Evolutionary conservation across 2,329 filamentous ascomycete species (phyloP).

Genomic region (Penicillium psychrosexuale): DNA sequence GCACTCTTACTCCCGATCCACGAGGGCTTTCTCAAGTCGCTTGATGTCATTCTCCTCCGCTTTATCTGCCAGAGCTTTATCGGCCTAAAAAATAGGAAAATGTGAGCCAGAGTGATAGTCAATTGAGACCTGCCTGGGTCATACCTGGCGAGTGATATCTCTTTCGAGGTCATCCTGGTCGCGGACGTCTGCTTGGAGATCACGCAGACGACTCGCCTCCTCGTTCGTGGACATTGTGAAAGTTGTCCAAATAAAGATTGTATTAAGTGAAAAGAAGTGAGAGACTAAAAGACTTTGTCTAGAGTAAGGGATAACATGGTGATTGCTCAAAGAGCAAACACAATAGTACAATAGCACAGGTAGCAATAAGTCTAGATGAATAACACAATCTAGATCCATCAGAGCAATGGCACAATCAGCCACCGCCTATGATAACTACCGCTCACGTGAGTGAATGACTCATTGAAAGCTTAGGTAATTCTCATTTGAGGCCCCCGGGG

Average conservation of each 20-base stretch:
- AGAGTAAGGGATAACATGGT: not conserved
- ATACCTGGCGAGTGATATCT: constrained; percentile 66
- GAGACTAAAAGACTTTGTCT: not conserved
- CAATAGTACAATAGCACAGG: not conserved
- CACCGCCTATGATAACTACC: constrained; percentile 14
- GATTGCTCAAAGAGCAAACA: not conserved
- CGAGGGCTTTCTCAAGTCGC: constrained; percentile 56
- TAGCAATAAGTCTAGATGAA: not conserved
- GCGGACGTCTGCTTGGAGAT: constrained; percentile 66
- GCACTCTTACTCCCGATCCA: constrained; percentile 45
- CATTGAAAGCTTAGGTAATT: not conserved
- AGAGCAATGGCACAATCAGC: constrained; percentile 8
- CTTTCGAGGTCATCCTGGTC: constrained; percentile 89
- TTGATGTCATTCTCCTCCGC: constrained; percentile 63
- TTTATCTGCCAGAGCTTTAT: constrained; percentile 59
- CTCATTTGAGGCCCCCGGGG: not conserved
- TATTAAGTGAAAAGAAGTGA: not conserved
- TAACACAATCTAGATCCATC: constrained; percentile 3
- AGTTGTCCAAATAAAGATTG: not conserved
- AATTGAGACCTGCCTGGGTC: not conserved
- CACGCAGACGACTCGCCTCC: constrained; percentile 60
- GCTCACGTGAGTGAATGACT: constrained; percentile 4
- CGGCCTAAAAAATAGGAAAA: constrained; percentile 44
- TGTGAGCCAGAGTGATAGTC: not conserved
- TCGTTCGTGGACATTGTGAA: constrained; percentile 33